Conservation (phyloP, 306 rosid species). For the Benincasa hispida region DNA sequence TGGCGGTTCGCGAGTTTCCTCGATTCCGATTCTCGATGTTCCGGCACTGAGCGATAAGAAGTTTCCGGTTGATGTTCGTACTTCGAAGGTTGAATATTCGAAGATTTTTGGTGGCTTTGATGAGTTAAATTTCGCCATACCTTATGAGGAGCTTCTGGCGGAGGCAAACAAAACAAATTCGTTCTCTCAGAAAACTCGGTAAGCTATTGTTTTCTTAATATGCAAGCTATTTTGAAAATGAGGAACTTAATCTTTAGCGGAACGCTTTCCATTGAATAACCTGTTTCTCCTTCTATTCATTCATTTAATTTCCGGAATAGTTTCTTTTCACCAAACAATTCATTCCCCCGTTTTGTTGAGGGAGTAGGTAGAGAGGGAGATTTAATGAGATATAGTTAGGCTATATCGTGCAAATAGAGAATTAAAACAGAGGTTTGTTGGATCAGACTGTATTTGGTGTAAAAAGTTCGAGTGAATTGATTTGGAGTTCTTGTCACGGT, state of each 20-base stretch:
- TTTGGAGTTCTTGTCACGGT: background rate
- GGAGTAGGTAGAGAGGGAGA: background rate
- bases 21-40: conserved; percentile 77
- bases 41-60: conserved; percentile 52
- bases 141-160: conserved; percentile 37
- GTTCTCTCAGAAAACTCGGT: conserved; percentile 8
- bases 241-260: background rate
- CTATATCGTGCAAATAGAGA: background rate
- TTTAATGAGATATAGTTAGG: background rate
- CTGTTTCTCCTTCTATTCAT: background rate
- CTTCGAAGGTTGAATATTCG: conserved; percentile 68
- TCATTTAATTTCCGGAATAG: background rate
- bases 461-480: background rate
- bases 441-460: background rate
- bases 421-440: background rate
- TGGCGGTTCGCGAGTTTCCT: conserved; percentile 40
- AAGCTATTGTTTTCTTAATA: background rate
- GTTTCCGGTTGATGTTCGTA: conserved; percentile 30
- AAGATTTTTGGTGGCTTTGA: conserved; percentile 60
- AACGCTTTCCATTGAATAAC: background rate
- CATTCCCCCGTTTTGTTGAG: background rate
- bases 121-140: conserved; percentile 42
- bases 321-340: background rate
- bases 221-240: background rate
- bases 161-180: conserved; percentile 27